Conservation (phyloP, 345 rosid species). For the Gynandropsis gynandra region DNA sequence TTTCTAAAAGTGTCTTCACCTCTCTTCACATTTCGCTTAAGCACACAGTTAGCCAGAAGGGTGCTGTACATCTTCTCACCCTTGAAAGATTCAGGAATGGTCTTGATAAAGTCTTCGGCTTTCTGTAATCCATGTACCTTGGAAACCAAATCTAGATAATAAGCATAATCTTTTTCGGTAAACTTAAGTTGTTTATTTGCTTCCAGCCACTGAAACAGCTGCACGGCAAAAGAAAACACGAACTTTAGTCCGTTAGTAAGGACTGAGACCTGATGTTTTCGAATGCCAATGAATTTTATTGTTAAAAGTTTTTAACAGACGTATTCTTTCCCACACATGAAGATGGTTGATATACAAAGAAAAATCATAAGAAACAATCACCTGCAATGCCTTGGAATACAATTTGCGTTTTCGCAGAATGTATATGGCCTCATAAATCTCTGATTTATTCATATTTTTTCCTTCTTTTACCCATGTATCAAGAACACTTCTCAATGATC, state of each 20-base stretch:
- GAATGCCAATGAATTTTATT: neutral
- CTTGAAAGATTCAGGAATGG: conserved; percentile 57
- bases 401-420: conserved; percentile 57
- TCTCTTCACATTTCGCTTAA: conserved; percentile 37
- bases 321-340: neutral
- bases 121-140: conserved; percentile 55
- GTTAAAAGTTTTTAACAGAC: too few species aligned
- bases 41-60: conserved; percentile 62
- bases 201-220: conserved; percentile 87
- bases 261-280: neutral
- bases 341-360: too few species aligned
- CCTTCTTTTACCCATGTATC: conserved; percentile 66
- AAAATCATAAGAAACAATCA: conserved; percentile 18
- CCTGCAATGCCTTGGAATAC: conserved; percentile 76
- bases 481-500: conserved; percentile 39
- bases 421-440: conserved; percentile 37
- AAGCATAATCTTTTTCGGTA: conserved; percentile 66
- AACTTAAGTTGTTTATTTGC: conserved; percentile 44
- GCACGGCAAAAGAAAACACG: conserved; percentile 20
- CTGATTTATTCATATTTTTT: conserved; percentile 39
- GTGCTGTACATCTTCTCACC: conserved; percentile 66
- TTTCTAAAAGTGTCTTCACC: conserved; percentile 69
- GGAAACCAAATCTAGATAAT: conserved; percentile 70
- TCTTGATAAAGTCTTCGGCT: conserved; percentile 56
- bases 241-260: neutral